phyloP scores from a whole-genome alignment of 192 early-diverging fungal species.

The Mortierella hygrophila region DNA sequence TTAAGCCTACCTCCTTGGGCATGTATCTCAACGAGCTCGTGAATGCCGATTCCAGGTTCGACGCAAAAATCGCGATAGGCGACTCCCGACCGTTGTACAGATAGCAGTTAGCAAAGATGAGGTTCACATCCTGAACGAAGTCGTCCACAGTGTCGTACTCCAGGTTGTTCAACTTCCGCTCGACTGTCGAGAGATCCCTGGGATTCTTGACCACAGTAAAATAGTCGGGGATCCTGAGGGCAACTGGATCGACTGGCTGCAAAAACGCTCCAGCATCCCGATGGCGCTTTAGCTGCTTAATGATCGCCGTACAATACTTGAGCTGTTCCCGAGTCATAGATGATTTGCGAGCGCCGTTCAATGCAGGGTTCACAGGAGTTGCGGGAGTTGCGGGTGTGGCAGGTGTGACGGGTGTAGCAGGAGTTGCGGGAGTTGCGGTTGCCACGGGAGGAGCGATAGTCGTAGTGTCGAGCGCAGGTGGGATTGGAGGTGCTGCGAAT shows the following conservation, averaged over 20 bases:
- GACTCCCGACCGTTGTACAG: conserved; percentile 84
- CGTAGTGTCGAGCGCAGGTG: neutral
- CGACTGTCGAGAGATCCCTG: conserved; percentile 85
- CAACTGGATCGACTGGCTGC: conserved; percentile 82
- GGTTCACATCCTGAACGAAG: conserved; percentile 76
- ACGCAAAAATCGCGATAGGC: conserved; percentile 74
- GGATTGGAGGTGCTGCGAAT: neutral
- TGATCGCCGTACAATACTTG: conserved; percentile 83
- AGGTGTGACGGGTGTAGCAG: neutral
- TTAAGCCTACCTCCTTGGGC: conserved; percentile 70
- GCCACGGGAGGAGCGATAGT: neutral
- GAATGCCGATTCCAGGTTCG: conserved; percentile 79
- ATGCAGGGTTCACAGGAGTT: conserved; percentile 9
- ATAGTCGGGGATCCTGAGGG: conserved; percentile 86
- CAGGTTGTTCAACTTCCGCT: conserved; percentile 72
- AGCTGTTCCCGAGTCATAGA: conserved; percentile 84
- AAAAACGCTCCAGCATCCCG: conserved; percentile 91
- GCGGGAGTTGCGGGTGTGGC: neutral
- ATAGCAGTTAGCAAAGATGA: conserved; percentile 86
- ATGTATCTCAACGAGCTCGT: conserved; percentile 78
- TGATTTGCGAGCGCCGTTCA: conserved; percentile 45
- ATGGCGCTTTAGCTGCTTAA: conserved; percentile 81
- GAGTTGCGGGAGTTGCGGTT: neutral
- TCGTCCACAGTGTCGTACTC: conserved; percentile 75
- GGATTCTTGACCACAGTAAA: conserved; percentile 77